A percentile compares a stretch with the other conserved stretches of the same genome.
These are phyloP conservation scores for Daldinia vernicosa DNA, from an alignment of 495 filamentous ascomycete species.

Conservation along the genomic window DNA sequence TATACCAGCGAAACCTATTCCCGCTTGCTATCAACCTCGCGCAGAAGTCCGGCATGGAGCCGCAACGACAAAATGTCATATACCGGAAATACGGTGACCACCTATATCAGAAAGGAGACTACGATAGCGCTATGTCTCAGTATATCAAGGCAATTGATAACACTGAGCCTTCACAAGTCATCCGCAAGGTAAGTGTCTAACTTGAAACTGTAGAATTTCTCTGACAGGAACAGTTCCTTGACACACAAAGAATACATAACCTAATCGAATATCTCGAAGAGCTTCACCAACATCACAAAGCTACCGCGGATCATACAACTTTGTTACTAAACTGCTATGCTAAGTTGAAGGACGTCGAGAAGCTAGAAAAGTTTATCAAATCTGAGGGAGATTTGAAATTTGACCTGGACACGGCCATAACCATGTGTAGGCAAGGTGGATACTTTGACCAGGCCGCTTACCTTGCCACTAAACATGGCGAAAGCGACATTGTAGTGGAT, in stretches of 20 bases:
- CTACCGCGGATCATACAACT: slow-evolving; percentile 96
- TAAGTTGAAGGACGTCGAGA: slow-evolving; percentile 93
- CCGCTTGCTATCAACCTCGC: slow-evolving; percentile 91
- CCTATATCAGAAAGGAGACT: slow-evolving; percentile 93
- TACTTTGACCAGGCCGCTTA: slow-evolving; percentile 98
- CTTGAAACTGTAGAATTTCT: not conserved
- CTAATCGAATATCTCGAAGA: slow-evolving; percentile 98
- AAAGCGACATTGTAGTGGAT: slow-evolving; percentile 92
- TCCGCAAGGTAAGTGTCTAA: slow-evolving; percentile 73
- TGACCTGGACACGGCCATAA: slow-evolving; percentile 95
- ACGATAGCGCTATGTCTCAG: slow-evolving; percentile 97
- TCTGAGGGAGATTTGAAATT: slow-evolving; percentile 94
- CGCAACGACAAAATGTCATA: slow-evolving; percentile 85
- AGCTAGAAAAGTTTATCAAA: slow-evolving; percentile 96
- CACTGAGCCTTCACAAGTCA: slow-evolving; percentile 93
- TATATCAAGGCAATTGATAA: slow-evolving; percentile 96
- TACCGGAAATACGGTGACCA: slow-evolving; percentile 94
- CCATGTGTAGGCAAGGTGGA: slow-evolving; percentile 98
- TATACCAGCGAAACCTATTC: slow-evolving; percentile 94
- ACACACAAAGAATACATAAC: slow-evolving; percentile 96
- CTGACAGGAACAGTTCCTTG: slow-evolving; percentile 72
- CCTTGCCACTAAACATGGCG: slow-evolving; percentile 90
- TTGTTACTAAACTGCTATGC: slow-evolving; percentile 96
- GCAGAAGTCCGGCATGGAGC: slow-evolving; percentile 83
- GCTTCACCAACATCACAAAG: slow-evolving; percentile 90